Conservation (phyloP, 352 stramenopile species). For the Pythium folliculosum region DNA sequence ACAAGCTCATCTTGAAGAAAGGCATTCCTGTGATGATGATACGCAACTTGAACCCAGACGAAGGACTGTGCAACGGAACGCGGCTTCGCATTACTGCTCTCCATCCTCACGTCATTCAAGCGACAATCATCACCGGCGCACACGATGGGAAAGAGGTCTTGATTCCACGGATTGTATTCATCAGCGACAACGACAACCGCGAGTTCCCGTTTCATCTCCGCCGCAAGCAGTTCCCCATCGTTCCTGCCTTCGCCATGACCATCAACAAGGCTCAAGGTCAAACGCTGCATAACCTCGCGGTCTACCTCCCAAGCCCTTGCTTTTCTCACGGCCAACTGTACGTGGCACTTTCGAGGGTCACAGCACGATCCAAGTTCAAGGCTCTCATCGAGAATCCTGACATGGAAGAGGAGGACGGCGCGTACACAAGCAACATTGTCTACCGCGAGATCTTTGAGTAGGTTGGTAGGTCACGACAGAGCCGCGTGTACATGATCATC, state of each 20-base stretch:
- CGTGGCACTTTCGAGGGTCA: constrained; percentile 25
- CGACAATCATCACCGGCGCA: no score
- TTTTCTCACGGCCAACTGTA: constrained; percentile 32
- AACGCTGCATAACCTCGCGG: constrained; percentile 15
- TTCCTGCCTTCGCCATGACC: constrained; percentile 22
- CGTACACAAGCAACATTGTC: constrained; percentile 28
- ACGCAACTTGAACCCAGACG: no score
- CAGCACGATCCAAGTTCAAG: constrained; percentile 20
- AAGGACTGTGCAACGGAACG: no score
- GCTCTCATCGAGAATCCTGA: constrained; percentile 8
- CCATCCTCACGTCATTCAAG: no score
- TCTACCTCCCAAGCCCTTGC: constrained; percentile 21
- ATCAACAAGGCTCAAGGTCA: constrained; percentile 34
- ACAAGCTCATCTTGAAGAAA: no score
- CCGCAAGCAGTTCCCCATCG: constrained; percentile 21
- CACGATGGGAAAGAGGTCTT: no score
- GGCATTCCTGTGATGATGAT: no score
- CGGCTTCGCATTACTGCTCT: no score
- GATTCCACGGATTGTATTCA: not conserved
- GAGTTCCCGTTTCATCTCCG: constrained; percentile 18
- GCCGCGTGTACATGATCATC: no score
- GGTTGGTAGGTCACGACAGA: no score
- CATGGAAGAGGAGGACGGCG: constrained; percentile 3
- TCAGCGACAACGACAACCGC: constrained; percentile 1
- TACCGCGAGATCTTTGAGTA: constrained; percentile 8